A percentile compares a stretch with the other conserved stretches of the same genome.
Conservation (phyloP, 2,329 filamentous ascomycete species). For the Aspergillus eucalypticola region DNA sequence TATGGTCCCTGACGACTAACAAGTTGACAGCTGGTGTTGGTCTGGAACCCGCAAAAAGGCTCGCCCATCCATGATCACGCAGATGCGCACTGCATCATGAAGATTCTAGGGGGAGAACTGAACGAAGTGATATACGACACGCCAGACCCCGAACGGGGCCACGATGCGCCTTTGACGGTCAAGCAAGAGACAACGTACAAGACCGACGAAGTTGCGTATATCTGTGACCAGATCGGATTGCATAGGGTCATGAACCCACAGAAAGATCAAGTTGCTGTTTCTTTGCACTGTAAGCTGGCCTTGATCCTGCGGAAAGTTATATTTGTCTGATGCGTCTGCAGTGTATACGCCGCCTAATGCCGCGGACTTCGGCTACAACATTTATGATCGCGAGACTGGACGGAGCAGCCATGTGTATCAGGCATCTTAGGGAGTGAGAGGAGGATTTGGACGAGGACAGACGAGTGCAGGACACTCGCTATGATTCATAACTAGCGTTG, state of each 20-base stretch:
- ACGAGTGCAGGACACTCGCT: not conserved
- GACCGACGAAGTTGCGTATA: conserved; percentile 35
- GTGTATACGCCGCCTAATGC: conserved; percentile 38
- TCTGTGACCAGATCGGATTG: conserved; percentile 35
- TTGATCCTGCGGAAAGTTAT: not conserved
- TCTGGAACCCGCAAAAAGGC: conserved; percentile 40
- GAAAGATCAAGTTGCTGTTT: conserved; percentile 30
- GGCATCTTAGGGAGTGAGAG: conserved; percentile 10
- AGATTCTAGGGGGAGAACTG: conserved; percentile 33
- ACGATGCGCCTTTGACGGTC: conserved; percentile 23
- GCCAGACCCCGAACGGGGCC: conserved; percentile 13
- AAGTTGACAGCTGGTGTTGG: conserved; percentile 28
- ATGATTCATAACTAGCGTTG: not conserved
- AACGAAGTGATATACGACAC: conserved; percentile 31
- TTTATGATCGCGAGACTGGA: conserved; percentile 32
- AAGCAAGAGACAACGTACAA: conserved; percentile 27
- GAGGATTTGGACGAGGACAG: not conserved
- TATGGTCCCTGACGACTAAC: conserved; percentile 5
- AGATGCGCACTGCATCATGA: conserved; percentile 42
- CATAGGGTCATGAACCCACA: conserved; percentile 35
- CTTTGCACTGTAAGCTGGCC: conserved; percentile 30
- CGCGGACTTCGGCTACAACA: conserved; percentile 35
- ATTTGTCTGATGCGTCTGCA: conserved; percentile 1
- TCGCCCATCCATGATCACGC: conserved; percentile 39
- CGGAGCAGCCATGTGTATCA: conserved; percentile 30